These are phyloP conservation scores for Fermentozyma sake DNA, from an alignment of 1,139 yeast genomes.

Conservation along the genomic window DNA sequence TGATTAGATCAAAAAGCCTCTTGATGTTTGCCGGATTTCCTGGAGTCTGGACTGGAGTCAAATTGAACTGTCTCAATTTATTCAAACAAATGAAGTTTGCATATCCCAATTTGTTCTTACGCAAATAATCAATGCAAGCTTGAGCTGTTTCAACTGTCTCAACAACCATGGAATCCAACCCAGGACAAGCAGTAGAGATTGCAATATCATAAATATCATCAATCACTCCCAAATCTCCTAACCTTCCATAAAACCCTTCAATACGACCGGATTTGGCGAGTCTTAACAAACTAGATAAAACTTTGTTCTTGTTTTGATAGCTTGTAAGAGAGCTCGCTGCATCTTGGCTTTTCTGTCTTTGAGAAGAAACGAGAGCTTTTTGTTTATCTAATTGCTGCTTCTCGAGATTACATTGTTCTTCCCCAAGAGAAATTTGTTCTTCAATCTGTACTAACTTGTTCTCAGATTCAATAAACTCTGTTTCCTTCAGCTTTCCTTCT, in stretches of 20 bases:
- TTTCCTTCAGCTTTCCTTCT: conserved; percentile 52
- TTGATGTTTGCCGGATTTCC: conserved; percentile 70
- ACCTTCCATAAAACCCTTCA: conserved; percentile 79
- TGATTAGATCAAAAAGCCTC: conserved; percentile 78
- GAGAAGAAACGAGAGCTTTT: conserved; percentile 48
- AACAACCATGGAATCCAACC: conserved; percentile 89
- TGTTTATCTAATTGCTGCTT: conserved; percentile 44
- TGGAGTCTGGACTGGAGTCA: conserved; percentile 58
- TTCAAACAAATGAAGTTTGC: conserved; percentile 83
- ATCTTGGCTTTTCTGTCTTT: conserved; percentile 63
- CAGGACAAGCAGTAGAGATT: conserved; percentile 90
- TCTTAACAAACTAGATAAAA: conserved; percentile 63
- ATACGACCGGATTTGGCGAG: conserved; percentile 80
- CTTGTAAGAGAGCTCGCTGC: conserved; percentile 55
- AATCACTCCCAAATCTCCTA: conserved; percentile 87
- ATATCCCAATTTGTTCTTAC: conserved; percentile 82
- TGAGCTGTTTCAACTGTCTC: conserved; percentile 93
- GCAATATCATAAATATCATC: conserved; percentile 90
- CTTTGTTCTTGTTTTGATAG: conserved; percentile 67
- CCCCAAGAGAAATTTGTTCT: conserved; percentile 57
- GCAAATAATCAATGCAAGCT: conserved; percentile 79
- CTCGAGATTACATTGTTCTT: conserved; percentile 51
- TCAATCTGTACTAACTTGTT: conserved; percentile 44
- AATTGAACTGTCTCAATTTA: conserved; percentile 62
- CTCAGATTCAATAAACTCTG: conserved; percentile 37